Conservation (phyloP, 2,329 filamentous ascomycete species). For the Diplodia sapinea region DNA sequence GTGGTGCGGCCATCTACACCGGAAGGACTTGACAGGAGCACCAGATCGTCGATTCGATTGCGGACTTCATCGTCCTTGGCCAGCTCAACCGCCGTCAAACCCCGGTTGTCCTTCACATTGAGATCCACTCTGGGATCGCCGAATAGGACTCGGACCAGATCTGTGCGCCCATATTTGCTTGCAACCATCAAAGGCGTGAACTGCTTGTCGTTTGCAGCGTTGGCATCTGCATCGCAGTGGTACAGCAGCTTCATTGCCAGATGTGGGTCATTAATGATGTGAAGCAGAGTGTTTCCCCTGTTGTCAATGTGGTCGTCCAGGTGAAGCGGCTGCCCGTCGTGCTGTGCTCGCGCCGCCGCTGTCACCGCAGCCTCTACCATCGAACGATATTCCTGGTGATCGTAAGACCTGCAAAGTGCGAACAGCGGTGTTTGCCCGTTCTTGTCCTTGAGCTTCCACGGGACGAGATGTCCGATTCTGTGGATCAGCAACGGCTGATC, state of each 20-base stretch:
- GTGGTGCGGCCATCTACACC: slow-evolving; percentile 82
- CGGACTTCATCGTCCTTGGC: slow-evolving; percentile 98
- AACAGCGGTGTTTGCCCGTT: slow-evolving; percentile 98
- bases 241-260: slow-evolving; percentile 77
- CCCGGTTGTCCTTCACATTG: slow-evolving; percentile 80
- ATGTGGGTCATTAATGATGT: slow-evolving; percentile 87
- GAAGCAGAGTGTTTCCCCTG: slow-evolving; percentile 94
- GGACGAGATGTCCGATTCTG: slow-evolving; percentile 76
- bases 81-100: slow-evolving; percentile 91
- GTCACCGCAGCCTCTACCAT: slow-evolving; percentile 87
- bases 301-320: slow-evolving; percentile 90
- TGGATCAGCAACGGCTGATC: slow-evolving; percentile 82
- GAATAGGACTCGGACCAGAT: slow-evolving; percentile 89
- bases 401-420: slow-evolving; percentile 92
- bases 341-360: slow-evolving; percentile 75
- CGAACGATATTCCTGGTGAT: slow-evolving; percentile 80
- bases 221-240: slow-evolving; percentile 91
- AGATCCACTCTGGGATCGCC: slow-evolving; percentile 86
- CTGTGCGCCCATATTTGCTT: slow-evolving; percentile 95
- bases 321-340: slow-evolving; percentile 79
- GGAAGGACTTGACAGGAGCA: slow-evolving; percentile 72
- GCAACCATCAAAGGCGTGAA: slow-evolving; percentile 98
- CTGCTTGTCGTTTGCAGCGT: slow-evolving; percentile 90
- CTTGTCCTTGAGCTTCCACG: slow-evolving; percentile 90
- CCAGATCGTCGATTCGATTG: slow-evolving; percentile 93